Evolutionary conservation across 2,329 filamentous ascomycete species (phyloP).

Genomic region (Arthrobotrys megalospora): DNA sequence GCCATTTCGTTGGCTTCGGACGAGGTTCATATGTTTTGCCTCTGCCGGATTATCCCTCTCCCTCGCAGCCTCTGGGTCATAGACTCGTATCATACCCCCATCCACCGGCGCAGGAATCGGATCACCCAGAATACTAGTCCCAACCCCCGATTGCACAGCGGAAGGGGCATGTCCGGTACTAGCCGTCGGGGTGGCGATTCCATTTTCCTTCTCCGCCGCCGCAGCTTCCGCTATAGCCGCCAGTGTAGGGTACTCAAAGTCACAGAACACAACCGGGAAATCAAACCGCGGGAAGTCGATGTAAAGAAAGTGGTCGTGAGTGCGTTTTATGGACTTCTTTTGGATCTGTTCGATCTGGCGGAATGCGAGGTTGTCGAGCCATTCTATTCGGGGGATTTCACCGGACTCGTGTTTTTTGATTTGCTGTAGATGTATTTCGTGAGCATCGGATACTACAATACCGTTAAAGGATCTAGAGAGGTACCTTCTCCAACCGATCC

Average conservation of each 20-base stretch:
- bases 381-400: slow-evolving; percentile 91
- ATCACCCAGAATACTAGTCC: slow-evolving; percentile 43
- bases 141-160: slow-evolving; percentile 60
- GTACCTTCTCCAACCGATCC: slow-evolving; percentile 82
- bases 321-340: slow-evolving; percentile 67
- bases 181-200: slow-evolving; percentile 44
- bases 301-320: slow-evolving; percentile 82
- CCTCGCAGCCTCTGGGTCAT: slow-evolving; percentile 92
- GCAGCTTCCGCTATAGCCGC: slow-evolving; percentile 39
- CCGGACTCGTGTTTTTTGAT: slow-evolving; percentile 99
- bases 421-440: slow-evolving; percentile 67
- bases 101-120: slow-evolving; percentile 65
- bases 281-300: slow-evolving; percentile 95
- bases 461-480: background rate
- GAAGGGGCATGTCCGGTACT: slow-evolving; percentile 70
- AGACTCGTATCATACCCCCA: slow-evolving; percentile 83
- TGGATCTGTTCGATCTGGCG: slow-evolving; percentile 84
- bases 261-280: slow-evolving; percentile 93
- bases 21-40: slow-evolving; percentile 90
- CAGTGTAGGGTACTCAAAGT: slow-evolving; percentile 80
- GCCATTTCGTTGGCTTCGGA: slow-evolving; percentile 93
- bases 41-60: slow-evolving; percentile 89
- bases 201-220: slow-evolving; percentile 35
- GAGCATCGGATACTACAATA: background rate
- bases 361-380: slow-evolving; percentile 96